Evolutionary conservation across 129 eudicot genomes (phyloP), one percentile per base, ranked within the genome.

Genomic region (Cynara cardunculus): DNA sequence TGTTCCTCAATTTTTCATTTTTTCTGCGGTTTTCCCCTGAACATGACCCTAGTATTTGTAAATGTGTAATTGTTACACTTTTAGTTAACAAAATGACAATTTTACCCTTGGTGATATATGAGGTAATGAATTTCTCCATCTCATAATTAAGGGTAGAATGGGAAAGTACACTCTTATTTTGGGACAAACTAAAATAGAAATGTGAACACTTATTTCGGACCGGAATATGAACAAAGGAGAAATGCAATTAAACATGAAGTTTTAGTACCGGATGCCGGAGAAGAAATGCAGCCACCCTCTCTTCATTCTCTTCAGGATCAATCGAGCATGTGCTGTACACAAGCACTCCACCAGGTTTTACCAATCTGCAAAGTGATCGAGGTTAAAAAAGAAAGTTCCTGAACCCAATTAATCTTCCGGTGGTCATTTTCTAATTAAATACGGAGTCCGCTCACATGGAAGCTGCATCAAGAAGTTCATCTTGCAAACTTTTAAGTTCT

Each of bases 321-420:
- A 94, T 92, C 31, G 98, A 94, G 76, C 97, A 94, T 0, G 97
- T 94, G 83, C 98, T 94, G 70, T 94, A 94, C 78, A 94, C 92
- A 64, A 94, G 89, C 53, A 91, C 87, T 10, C 98, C 98, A 80
- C 92, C 92, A 71, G 92, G 85, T 81, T 84, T 88, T 28, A 94
- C 98, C 89, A 94, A 84, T 81, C 98, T 94, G 82, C 74, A 86
- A 75, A 70, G 3, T 44, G 16, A 44, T 69, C 24, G 19, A 0
- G 39, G 69, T 31, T 71, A n/a, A 73, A 27, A 74, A 56, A 24
- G 30, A 74, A 56, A 16, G 26, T 62, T 22, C 68, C 1, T 21
- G 25, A 13, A 5, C 9, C 30, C 25, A 25, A 32, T 13, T 22
- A 8, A 37, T 73, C 0, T 74, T 10, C n/a, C 21, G 6, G 65